These are phyloP conservation scores for Leishmania arabica DNA, from an alignment of 208 protist species.

Conservation along the genomic window DNA sequence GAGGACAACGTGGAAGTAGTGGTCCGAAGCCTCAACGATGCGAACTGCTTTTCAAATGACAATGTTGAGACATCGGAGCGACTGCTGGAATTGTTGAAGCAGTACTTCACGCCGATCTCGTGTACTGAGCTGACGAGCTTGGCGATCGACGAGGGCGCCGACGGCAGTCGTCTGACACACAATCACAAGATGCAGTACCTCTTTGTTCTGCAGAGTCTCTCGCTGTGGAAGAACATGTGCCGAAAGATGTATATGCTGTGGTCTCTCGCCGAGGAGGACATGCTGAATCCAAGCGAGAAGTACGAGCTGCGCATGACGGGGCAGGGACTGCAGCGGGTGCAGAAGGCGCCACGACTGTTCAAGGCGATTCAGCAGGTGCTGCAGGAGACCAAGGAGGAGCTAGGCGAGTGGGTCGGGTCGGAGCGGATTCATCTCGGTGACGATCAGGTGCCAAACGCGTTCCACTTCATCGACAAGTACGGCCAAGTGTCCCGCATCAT, in stretches of 20 bases:
- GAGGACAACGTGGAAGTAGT: constrained; percentile 74
- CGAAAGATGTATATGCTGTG: constrained; percentile 88
- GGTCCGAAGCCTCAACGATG: constrained; percentile 91
- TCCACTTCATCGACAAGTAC: constrained; percentile 99
- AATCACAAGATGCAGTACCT: constrained; percentile 94
- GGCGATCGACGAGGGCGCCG: constrained; percentile 76
- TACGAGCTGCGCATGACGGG: constrained; percentile 92
- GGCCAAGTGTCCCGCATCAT: constrained; percentile 97
- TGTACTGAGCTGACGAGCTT: constrained; percentile 53
- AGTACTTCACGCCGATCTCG: constrained; percentile 72
- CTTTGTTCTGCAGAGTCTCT: constrained; percentile 96
- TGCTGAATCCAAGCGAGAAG: constrained; percentile 83
- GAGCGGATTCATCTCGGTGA: constrained; percentile 97
- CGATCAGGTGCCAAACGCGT: constrained; percentile 97
- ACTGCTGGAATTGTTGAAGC: constrained; percentile 74
- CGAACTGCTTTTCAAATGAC: constrained; percentile 90
- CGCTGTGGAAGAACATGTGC: constrained; percentile 96
- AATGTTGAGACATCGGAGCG: constrained; percentile 77
- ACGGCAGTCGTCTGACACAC: constrained; percentile 95
- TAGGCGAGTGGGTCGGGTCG: constrained; percentile 91
- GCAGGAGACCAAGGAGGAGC: constrained; percentile 82
- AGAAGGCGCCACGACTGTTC: constrained; percentile 86
- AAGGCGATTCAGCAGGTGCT: constrained; percentile 90
- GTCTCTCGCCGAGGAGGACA: constrained; percentile 95
- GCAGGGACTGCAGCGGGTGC: constrained; percentile 96